These are phyloP conservation scores for Inga leiocalycina DNA, from an alignment of 306 rosid genomes.

Conservation along the genomic window DNA sequence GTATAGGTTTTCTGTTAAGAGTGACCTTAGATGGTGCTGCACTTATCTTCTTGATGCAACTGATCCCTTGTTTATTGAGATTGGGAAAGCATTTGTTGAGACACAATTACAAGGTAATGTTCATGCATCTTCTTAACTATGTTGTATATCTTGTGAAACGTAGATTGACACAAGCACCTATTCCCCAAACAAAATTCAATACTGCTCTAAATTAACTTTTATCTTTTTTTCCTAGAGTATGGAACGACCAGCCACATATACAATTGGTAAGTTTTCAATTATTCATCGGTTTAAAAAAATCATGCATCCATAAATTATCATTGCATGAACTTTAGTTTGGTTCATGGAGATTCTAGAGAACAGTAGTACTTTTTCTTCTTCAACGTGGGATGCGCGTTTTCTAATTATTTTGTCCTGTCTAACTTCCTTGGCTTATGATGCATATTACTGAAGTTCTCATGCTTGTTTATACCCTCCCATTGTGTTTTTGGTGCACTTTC, in stretches of 20 bases:
- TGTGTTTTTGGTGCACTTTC: conserved; percentile 7
- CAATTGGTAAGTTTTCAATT: conserved; percentile 69
- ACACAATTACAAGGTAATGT: conserved; percentile 76
- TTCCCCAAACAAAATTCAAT: conserved; percentile 13
- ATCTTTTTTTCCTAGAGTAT: conserved; percentile 57
- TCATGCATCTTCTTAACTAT: conserved; percentile 21
- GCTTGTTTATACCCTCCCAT: conserved; percentile 17
- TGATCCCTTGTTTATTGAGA: conserved; percentile 82
- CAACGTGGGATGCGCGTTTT: not conserved
- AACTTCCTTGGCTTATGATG: conserved; percentile 7
- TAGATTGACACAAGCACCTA: conserved; percentile 20
- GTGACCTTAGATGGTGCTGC: conserved; percentile 81
- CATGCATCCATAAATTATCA: not conserved
- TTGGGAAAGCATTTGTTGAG: conserved; percentile 82
- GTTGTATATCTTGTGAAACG: conserved; percentile 1
- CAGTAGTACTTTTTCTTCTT: conserved; percentile 2
- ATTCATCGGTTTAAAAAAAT: conserved; percentile 1
- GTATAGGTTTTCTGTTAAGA: conserved; percentile 81
- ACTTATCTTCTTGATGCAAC: conserved; percentile 96
- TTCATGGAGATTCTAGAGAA: conserved; percentile 16
- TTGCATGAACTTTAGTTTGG: conserved; percentile 27
- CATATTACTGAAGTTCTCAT: not conserved
- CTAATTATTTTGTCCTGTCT: conserved; percentile 8
- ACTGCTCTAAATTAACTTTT: conserved; percentile 35
- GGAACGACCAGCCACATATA: conserved; percentile 86